Evolutionary conservation across 148 eudicot species (phyloP).

Genomic region (Gaultheria prostrata): DNA sequence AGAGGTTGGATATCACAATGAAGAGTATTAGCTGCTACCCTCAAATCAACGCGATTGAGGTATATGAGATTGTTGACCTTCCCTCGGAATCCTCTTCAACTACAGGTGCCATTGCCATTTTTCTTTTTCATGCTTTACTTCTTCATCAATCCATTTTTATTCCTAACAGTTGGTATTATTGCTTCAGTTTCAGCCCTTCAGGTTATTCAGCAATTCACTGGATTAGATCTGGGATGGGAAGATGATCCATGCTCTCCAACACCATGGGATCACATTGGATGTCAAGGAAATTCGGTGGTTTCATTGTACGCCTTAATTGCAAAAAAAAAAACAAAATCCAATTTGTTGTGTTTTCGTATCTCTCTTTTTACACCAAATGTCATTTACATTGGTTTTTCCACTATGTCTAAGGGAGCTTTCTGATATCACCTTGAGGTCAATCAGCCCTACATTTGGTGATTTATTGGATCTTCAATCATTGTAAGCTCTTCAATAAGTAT

Average conservation of each 20-base stretch:
- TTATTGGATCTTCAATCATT: slow-evolving; percentile 58
- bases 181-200: slow-evolving; percentile 72
- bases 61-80: slow-evolving; percentile 57
- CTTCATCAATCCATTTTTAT: not conserved
- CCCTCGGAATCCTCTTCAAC: slow-evolving; percentile 75
- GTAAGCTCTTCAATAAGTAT: slow-evolving; percentile 36
- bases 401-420: slow-evolving; percentile 48
- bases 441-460: slow-evolving; percentile 77
- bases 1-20: slow-evolving; percentile 51
- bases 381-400: slow-evolving; percentile 9
- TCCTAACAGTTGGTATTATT: not conserved
- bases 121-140: not conserved
- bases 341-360: not conserved
- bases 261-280: slow-evolving; percentile 65
- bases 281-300: slow-evolving; percentile 59
- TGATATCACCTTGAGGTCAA: slow-evolving; percentile 60
- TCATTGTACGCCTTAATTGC: slow-evolving; percentile 49
- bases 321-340: no score
- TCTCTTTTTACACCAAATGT: not conserved
- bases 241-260: slow-evolving; percentile 83
- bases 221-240: slow-evolving; percentile 79
- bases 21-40: slow-evolving; percentile 51
- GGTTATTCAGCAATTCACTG: slow-evolving; percentile 65
- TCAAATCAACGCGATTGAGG: slow-evolving; percentile 68
- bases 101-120: slow-evolving; percentile 45